Evolutionary conservation across 495 filamentous ascomycete species (phyloP).

Genomic region (Collariella sp.): DNA sequence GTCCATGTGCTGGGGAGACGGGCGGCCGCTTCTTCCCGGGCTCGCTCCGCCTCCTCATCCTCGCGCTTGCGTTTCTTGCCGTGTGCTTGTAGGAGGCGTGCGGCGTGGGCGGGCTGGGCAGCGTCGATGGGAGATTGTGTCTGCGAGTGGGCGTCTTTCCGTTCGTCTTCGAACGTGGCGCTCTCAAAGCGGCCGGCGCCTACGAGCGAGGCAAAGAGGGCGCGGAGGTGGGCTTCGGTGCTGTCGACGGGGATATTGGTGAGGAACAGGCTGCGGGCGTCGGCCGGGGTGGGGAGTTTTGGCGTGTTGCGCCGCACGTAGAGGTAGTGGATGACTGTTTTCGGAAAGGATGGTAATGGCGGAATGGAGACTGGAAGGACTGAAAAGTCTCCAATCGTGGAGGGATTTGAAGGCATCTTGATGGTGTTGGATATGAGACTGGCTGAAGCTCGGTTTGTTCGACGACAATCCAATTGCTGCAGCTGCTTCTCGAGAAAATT

Average conservation of each 20-base stretch:
- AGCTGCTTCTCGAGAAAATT: constrained; percentile 2
- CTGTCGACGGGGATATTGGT: constrained; percentile 84
- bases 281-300: constrained; percentile 61
- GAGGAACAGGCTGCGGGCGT: constrained; percentile 71
- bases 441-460: not conserved
- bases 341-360: constrained; percentile 47
- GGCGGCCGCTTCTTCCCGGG: constrained; percentile 43
- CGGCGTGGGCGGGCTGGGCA: constrained; percentile 34
- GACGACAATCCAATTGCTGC: not conserved
- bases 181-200: constrained; percentile 67
- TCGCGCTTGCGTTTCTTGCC: constrained; percentile 63
- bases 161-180: constrained; percentile 58
- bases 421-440: not conserved
- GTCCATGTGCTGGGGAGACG: constrained; percentile 66
- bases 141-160: constrained; percentile 17
- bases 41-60: constrained; percentile 43
- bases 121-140: constrained; percentile 14
- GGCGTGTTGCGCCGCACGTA: constrained; percentile 78
- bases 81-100: constrained; percentile 35
- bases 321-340: constrained; percentile 66
- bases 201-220: constrained; percentile 60
- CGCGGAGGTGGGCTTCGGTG: constrained; percentile 64
- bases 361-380: constrained; percentile 54
- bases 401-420: constrained; percentile 26
- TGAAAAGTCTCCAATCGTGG: constrained; percentile 38